These are phyloP conservation scores for Tolypocladium album DNA, from an alignment of 2,329 filamentous ascomycete genomes.

Conservation along the genomic window DNA sequence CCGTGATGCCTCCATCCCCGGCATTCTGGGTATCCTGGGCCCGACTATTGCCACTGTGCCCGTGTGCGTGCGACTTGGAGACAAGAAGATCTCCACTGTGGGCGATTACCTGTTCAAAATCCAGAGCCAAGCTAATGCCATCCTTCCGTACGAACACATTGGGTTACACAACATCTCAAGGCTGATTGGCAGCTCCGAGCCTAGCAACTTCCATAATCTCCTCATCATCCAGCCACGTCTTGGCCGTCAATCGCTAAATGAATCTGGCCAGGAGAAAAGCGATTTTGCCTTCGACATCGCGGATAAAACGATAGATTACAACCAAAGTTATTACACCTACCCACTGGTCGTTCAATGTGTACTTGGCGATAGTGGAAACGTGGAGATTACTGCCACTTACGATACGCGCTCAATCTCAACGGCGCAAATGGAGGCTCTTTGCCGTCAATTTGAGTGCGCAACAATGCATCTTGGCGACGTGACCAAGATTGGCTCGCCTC, in stretches of 20 bases:
- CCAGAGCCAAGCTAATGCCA: constrained; percentile 2
- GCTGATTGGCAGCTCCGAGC: neutral
- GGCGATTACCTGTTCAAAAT: constrained; percentile 5
- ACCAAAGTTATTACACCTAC: neutral
- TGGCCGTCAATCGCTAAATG: neutral
- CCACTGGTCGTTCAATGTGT: neutral
- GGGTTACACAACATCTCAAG: constrained; percentile 10
- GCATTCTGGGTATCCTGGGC: constrained; percentile 15
- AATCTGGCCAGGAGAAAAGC: no score
- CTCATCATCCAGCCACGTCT: neutral
- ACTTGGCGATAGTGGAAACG: neutral
- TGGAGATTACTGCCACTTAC: neutral
- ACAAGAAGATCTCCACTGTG: neutral
- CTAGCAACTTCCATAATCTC: neutral
- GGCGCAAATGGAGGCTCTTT: neutral
- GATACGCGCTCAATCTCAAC: neutral
- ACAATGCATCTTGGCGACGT: constrained; percentile 1
- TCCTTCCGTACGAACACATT: constrained; percentile 9
- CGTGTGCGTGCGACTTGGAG: constrained; percentile 9
- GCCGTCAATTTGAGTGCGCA: neutral
- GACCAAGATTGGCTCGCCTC: constrained; percentile 10
- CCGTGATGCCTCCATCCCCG: constrained; percentile 13
- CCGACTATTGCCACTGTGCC: constrained; percentile 21
- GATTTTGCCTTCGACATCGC: neutral
- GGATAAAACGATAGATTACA: neutral